Conservation (phyloP, 257 asterid species). For the Ballota nigra region DNA sequence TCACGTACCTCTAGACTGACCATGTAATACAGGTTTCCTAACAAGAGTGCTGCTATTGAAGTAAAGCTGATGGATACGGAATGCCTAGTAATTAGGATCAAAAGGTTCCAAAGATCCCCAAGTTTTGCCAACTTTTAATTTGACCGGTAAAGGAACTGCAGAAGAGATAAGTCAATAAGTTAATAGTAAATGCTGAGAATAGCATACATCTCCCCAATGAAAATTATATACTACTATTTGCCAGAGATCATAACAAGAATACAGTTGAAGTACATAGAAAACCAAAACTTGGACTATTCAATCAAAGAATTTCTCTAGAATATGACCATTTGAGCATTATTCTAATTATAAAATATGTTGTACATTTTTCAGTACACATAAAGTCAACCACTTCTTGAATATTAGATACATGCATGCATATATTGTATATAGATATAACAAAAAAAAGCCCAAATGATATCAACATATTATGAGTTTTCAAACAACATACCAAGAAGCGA, state of each 20-base stretch:
- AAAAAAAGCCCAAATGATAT: not conserved
- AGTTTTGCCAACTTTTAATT: conserved; percentile 81
- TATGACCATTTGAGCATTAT: not conserved
- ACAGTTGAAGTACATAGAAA: conserved; percentile 7
- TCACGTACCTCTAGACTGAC: conserved; percentile 22
- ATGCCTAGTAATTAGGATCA: conserved; percentile 39
- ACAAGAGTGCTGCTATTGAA: too few species aligned
- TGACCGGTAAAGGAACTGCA: conserved; percentile 91
- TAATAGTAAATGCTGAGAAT: not conserved
- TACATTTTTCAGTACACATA: not conserved
- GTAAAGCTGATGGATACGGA: not conserved
- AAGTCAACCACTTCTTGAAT: not conserved
- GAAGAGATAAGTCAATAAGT: conserved; percentile 14
- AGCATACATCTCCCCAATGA: not conserved
- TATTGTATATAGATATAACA: not conserved
- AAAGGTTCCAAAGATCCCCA: conserved; percentile 94
- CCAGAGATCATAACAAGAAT: conserved; percentile 1
- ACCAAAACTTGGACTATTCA: not conserved
- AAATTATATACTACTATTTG: not conserved
- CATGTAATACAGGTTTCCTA: not conserved
- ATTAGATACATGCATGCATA: not conserved
- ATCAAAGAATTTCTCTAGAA: not conserved
- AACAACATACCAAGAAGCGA: conserved; percentile 71
- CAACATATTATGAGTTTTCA: conserved; percentile 3
- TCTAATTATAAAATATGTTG: not conserved